phyloP scores from a whole-genome alignment of 1,284 basidiomycete genomes.

The Bondarzewia mesenterica region DNA sequence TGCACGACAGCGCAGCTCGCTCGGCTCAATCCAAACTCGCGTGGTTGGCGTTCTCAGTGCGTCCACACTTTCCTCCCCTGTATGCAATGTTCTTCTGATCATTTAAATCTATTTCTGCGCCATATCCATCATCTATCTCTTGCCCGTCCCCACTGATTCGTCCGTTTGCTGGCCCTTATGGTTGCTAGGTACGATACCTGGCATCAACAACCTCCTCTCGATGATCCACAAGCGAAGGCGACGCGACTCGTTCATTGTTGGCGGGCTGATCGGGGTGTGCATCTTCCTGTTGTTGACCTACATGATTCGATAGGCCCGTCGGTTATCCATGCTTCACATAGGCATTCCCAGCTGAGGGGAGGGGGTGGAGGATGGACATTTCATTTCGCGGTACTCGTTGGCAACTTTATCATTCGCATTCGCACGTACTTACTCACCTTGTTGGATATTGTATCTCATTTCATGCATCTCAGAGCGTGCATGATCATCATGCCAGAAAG shows the following conservation, averaged over 20 bases:
- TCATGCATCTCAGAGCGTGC: too few relatives aligned
- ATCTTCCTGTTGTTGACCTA: conserved; percentile 76
- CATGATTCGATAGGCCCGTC: conserved; percentile 27
- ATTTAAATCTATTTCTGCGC: conserved; percentile 4
- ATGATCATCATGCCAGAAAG: too few relatives aligned
- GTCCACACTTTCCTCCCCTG: conserved; percentile 20
- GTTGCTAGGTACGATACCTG: conserved; percentile 77
- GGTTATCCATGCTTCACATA: too few relatives aligned
- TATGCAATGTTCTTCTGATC: conserved; percentile 1
- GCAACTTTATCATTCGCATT: not conserved
- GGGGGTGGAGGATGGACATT: too few relatives aligned
- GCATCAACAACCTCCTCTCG: conserved; percentile 83
- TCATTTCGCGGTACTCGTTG: not conserved
- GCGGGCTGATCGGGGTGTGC: conserved; percentile 80
- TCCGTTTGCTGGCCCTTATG: not conserved
- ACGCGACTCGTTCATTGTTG: conserved; percentile 87
- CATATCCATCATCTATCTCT: too few relatives aligned
- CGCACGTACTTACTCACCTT: too few relatives aligned
- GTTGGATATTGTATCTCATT: not conserved
- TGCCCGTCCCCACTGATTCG: too few relatives aligned
- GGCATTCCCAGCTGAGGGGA: too few relatives aligned
- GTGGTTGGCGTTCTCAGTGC: conserved; percentile 79
- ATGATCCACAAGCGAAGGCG: conserved; percentile 91
- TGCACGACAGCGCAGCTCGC: conserved; percentile 68
- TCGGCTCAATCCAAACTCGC: conserved; percentile 74